These are phyloP conservation scores for Lunularia cruciata DNA, from an alignment of 225 moss, liverwort and hornwort genomes.

Conservation along the genomic window DNA sequence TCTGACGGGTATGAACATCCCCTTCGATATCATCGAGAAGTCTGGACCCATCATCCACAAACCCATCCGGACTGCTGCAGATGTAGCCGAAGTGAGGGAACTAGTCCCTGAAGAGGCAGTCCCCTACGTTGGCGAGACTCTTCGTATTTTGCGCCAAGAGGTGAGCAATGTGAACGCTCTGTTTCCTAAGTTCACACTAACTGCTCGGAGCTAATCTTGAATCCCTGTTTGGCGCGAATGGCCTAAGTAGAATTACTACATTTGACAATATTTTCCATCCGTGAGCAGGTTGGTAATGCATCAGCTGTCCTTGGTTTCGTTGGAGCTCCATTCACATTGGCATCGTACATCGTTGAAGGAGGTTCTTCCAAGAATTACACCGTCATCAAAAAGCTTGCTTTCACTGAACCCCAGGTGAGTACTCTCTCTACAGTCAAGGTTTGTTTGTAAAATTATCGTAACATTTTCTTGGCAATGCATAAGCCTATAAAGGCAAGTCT, in stretches of 20 bases:
- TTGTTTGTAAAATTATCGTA: too few species aligned
- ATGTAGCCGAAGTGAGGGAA: slow-evolving; percentile 79
- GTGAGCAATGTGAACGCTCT: slow-evolving; percentile 18
- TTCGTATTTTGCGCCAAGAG: slow-evolving; percentile 74
- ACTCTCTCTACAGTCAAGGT: too few species aligned
- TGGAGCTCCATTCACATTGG: slow-evolving; percentile 91
- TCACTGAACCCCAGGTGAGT: slow-evolving; percentile 66
- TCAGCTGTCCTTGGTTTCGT: slow-evolving; percentile 92
- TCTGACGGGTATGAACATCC: slow-evolving; percentile 93
- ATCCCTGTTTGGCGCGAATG: not conserved
- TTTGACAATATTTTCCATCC: not conserved
- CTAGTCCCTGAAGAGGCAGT: slow-evolving; percentile 85
- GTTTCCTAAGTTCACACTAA: too few species aligned
- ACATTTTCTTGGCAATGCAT: too few species aligned
- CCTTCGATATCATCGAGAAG: slow-evolving; percentile 84
- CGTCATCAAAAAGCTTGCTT: slow-evolving; percentile 80
- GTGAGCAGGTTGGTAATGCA: slow-evolving; percentile 74
- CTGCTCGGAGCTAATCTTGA: too few species aligned
- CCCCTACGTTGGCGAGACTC: slow-evolving; percentile 83
- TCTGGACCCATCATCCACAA: slow-evolving; percentile 84
- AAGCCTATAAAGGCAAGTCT: too few species aligned
- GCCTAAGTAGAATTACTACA: not conserved
- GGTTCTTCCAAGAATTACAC: slow-evolving; percentile 91
- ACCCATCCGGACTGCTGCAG: slow-evolving; percentile 71
- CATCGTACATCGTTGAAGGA: slow-evolving; percentile 93